These are phyloP conservation scores for Penicillium mononematosum DNA, from an alignment of 495 filamentous ascomycete genomes.

Conservation along the genomic window DNA sequence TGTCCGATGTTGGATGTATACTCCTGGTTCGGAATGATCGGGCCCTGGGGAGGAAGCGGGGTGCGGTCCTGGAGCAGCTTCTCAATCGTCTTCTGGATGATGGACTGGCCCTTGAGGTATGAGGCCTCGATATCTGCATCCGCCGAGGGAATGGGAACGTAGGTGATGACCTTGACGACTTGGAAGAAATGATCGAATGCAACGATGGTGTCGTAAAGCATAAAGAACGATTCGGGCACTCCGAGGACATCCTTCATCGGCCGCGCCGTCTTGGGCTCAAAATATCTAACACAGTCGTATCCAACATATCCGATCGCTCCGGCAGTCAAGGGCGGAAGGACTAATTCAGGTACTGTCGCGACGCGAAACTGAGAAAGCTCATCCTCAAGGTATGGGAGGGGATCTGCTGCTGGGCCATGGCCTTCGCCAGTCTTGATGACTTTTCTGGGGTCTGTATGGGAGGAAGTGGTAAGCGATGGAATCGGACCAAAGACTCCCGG, in stretches of 20 bases:
- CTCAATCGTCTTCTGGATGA: conserved; percentile 63
- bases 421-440: conserved; percentile 83
- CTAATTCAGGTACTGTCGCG: conserved; percentile 73
- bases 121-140: conserved; percentile 52
- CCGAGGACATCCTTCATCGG: conserved; percentile 82
- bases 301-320: conserved; percentile 95
- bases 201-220: conserved; percentile 94
- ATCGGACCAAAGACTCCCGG: conserved; percentile 11
- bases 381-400: conserved; percentile 73
- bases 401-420: conserved; percentile 79
- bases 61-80: conserved; percentile 69
- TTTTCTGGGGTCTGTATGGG: conserved; percentile 68
- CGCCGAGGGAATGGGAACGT: conserved; percentile 58
- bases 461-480: conserved; percentile 8
- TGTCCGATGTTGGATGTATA: conserved; percentile 94
- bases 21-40: conserved; percentile 67
- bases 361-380: conserved; percentile 76
- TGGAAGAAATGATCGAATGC: conserved; percentile 95
- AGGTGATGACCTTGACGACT: conserved; percentile 87
- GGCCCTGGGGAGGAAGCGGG: conserved; percentile 72
- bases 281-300: conserved; percentile 96
- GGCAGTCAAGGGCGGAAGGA: conserved; percentile 79
- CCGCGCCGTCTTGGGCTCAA: conserved; percentile 88
- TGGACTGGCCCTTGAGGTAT: conserved; percentile 63
- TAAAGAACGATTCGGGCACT: conserved; percentile 92